Base-by-base conservation (phyloP, 2,329 filamentous ascomycete species). In the Cladorrhinum sp. region DNA sequence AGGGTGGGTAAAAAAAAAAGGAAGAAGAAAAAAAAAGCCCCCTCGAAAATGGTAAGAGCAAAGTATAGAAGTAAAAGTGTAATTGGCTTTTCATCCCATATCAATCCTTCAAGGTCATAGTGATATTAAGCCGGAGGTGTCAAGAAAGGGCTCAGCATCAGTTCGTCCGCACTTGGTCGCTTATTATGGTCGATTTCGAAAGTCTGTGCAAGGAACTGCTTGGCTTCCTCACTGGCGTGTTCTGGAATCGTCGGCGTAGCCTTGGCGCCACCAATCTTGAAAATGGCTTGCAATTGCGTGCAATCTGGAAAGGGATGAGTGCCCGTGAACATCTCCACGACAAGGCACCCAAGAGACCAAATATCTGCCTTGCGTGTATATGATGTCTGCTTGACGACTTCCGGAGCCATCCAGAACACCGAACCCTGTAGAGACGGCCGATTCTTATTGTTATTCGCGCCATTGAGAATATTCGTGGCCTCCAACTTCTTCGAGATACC, bases 321-420 rank as follows among this genome's bases (percentile, higher is more conserved):
- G 59, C 95, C 95, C 12, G 95, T 98, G 82, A 98, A 96, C 95
- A 99, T 99, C 79, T 99, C 95, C 23, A 99, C 93, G 13, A 99
- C 92, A 55, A 99, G 81, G 74, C 95, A 99, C 32, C 95, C 95
- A 23, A 99, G 84, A 50, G 92, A 96, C 95, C 95, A 99, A 68
- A 99, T 99, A 71, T 99, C 95, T 13, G 95, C 95, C 78, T 98
- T 98, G 77, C 93, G 92, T 4, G 93, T 98, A 77, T 99, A 97
- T 5, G 92, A 93, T 2, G 93, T 98, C 77, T 98, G 95, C 71
- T 95, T 95, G 64, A 99, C 95, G 20, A 99, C 95, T 78, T 99
- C 95, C 8, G 95, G 95, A 0, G 95, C 95, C 95, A 99, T 99
- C 95, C 95, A 99, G 78, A 97, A 99, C 56, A 99, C 95, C 24